Percentiles rank a stretch among this genome's conserved stretches.
Evolutionary conservation across 805 yeast species (phyloP).

Genomic region (Lachancea waltii): DNA sequence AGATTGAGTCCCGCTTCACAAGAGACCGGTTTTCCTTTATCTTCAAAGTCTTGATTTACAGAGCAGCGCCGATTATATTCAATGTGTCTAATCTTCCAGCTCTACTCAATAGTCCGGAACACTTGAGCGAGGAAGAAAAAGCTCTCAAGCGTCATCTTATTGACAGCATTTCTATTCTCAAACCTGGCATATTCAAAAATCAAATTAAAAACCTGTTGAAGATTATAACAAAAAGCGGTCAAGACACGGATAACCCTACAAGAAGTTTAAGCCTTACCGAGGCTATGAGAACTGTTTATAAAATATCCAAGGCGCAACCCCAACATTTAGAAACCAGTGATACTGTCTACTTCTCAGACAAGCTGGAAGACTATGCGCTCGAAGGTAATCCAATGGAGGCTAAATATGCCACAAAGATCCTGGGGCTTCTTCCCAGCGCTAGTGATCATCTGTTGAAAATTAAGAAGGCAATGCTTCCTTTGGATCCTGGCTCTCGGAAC

Average conservation of each 20-base stretch:
- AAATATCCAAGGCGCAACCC: constrained; percentile 47
- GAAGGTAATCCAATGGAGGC: constrained; percentile 57
- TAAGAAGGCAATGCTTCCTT: constrained; percentile 43
- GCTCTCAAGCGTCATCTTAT: constrained; percentile 43
- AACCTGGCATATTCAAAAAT: constrained; percentile 59
- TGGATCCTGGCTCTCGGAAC: constrained; percentile 33
- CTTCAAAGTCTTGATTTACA: constrained; percentile 51
- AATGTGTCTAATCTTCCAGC: constrained; percentile 59
- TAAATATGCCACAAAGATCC: constrained; percentile 53
- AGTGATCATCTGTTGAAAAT: constrained; percentile 35
- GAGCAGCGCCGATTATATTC: constrained; percentile 54
- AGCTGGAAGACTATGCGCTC: constrained; percentile 41
- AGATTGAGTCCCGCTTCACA: constrained; percentile 32
- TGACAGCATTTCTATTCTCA: constrained; percentile 48
- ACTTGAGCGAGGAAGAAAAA: constrained; percentile 30
- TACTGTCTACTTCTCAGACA: constrained; percentile 36
- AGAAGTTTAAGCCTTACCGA: constrained; percentile 26
- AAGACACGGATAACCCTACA: constrained; percentile 15
- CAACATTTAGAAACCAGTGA: constrained; percentile 41
- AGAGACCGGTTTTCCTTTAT: constrained; percentile 46
- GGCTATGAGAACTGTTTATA: constrained; percentile 53
- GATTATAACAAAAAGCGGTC: constrained; percentile 22
- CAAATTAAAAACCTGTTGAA: constrained; percentile 48
- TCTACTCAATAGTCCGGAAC: constrained; percentile 34
- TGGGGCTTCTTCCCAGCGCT: constrained; percentile 42